These are phyloP conservation scores for Fusarium subtropicale DNA, from an alignment of 2,329 filamentous ascomycete genomes.

Conservation along the genomic window DNA sequence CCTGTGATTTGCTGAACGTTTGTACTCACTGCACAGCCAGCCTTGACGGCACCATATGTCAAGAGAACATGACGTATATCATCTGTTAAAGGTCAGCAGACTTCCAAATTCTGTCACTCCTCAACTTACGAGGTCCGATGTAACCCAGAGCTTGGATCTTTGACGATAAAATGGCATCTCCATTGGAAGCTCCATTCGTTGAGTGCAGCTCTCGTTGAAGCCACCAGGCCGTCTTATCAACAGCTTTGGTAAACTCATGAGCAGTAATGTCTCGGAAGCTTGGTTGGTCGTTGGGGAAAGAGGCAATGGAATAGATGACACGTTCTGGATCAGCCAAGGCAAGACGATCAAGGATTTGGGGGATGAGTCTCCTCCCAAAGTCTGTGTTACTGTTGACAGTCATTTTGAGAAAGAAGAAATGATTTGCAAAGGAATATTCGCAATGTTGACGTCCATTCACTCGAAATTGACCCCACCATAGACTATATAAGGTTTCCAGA, in stretches of 20 bases:
- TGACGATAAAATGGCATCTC: neutral
- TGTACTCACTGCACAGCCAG: conserved; percentile 48
- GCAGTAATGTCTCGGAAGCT: conserved; percentile 45
- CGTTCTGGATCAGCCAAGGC: conserved; percentile 35
- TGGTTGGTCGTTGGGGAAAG: conserved; percentile 13
- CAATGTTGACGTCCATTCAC: neutral
- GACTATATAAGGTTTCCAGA: neutral
- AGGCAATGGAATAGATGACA: conserved; percentile 44
- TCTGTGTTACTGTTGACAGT: neutral
- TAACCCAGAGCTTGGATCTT: conserved; percentile 46
- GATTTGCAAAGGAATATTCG: neutral
- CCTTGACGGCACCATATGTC: conserved; percentile 51
- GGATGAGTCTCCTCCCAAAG: conserved; percentile 1
- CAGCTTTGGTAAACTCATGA: conserved; percentile 40
- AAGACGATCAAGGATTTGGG: conserved; percentile 5
- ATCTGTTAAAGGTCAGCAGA: conserved; percentile 25
- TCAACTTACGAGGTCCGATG: conserved; percentile 50
- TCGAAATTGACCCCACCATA: neutral
- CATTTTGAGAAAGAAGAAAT: neutral
- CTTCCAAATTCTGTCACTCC: accelerated
- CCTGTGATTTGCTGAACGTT: too few relatives aligned
- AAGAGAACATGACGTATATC: conserved; percentile 49
- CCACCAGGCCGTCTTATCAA: conserved; percentile 51
- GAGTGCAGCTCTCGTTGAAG: conserved; percentile 7
- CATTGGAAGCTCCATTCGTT: neutral